Base-by-base conservation (phyloP, 352 stramenopile species). In the Globisporangium sylvaticum region DNA sequence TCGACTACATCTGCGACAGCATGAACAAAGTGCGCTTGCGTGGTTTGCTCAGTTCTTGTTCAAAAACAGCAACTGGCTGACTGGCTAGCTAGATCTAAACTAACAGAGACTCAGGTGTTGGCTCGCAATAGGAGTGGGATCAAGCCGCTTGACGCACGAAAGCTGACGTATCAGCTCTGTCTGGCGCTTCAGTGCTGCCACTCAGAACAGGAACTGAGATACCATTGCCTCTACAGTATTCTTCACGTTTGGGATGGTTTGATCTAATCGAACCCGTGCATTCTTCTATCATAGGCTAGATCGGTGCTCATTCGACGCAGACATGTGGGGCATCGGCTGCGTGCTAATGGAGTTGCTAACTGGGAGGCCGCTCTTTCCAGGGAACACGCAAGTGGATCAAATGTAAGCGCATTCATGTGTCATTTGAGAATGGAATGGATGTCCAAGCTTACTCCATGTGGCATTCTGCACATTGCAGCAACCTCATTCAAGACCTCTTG, bases 281-380 rank as follows among this genome's bases (percentile, higher is more conserved):
- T 50, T 18, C n/a, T 34, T 5, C 22, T 31, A 20, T 50, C 62
- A 27, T 62, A 94, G 86, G 22, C 74, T 89, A 18, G 84, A 89
- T 66, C 83, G 83, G 25, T 94, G 93, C 72, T 90, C 83, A 20
- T 94, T 92, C 59, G 80, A 91, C 64, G 84, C 87, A 8, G 87
- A 94, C 52, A 84, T 94, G 46, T 94, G 87, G 87, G 90, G 87
- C 54, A 79, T 93, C 2, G 84, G 87, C 2, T 94, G 87, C 53
- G 80, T 94, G 12, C 70, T 92, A 7, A 79, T 89, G 63, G 87
- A 94, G 34, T 70, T 94, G 24, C 71, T 94, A 15, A 91, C 82
- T 15, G 87, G 87, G n/a, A 76, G 80, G 4, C 87, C 87, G 3
- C 73, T 94, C 10, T 94, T 94, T 44, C 83, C 83, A 0, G 87